Evolutionary conservation across 2,329 filamentous ascomycete genomes (phyloP).

Genomic region (Trichoderma pleuroti): DNA sequence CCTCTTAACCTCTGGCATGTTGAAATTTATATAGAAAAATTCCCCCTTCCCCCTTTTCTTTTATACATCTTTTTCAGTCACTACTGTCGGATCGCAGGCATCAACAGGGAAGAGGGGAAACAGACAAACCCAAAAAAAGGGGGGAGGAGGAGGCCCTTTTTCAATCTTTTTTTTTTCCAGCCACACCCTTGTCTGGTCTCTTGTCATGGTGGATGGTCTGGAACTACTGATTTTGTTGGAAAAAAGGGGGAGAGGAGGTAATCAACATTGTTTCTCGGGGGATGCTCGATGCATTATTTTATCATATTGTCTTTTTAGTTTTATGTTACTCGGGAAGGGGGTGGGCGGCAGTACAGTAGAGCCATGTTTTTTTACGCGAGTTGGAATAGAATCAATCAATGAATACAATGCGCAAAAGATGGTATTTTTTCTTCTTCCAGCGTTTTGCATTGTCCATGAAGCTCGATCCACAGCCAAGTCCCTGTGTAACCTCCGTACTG

Average conservation of each 20-base stretch:
- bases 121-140: not conserved
- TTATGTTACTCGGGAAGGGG: not conserved
- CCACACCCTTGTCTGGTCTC: not conserved
- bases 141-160: not conserved
- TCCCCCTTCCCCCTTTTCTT: not conserved
- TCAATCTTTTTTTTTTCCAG: not conserved
- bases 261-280: not conserved
- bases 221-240: not conserved
- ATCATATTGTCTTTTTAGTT: constrained; percentile 12
- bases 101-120: not conserved
- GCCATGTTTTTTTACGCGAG: not conserved
- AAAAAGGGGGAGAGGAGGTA: not conserved
- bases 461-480: not conserved
- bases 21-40: constrained; percentile 12
- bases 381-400: constrained; percentile 19
- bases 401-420: constrained; percentile 9
- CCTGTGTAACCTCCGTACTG: not conserved
- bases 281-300: not conserved
- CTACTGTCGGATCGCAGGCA: not conserved
- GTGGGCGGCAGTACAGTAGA: not conserved
- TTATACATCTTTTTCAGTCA: not conserved
- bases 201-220: not conserved
- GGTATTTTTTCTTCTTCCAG: not conserved
- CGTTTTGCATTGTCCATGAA: not conserved
- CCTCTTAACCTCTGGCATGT: constrained; percentile 3